A percentile compares a stretch with the other conserved stretches of the same genome.
Conservation (phyloP, 2,329 filamentous ascomycete species). For the Neonectria ditissima region DNA sequence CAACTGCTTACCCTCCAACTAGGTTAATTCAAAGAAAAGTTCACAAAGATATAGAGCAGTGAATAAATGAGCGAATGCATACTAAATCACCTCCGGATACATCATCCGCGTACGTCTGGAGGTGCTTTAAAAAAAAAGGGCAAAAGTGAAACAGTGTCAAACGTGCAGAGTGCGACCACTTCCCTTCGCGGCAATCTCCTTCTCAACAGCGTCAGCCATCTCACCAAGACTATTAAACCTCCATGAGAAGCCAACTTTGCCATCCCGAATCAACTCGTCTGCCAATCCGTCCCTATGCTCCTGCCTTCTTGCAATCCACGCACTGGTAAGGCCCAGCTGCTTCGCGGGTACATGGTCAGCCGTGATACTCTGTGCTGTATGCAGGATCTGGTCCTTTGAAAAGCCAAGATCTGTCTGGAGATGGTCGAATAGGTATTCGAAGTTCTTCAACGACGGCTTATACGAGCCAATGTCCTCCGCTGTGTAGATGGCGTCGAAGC, state of each 20-base stretch:
- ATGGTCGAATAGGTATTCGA: slow-evolving; percentile 71
- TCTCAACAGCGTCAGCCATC: slow-evolving; percentile 70
- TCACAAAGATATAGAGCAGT: no score
- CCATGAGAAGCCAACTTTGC: slow-evolving; percentile 56
- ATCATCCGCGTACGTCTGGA: neutral
- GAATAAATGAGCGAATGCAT: neutral
- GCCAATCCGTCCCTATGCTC: slow-evolving; percentile 46
- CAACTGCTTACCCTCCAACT: no score
- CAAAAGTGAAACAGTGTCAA: neutral
- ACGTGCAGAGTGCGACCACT: neutral
- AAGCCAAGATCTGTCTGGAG: slow-evolving; percentile 67
- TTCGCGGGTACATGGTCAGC: slow-evolving; percentile 76
- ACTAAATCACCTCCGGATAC: neutral
- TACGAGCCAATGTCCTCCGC: slow-evolving; percentile 79
- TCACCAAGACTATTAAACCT: slow-evolving; percentile 68
- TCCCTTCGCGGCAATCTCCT: slow-evolving; percentile 1
- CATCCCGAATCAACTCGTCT: slow-evolving; percentile 50
- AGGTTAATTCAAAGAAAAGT: no score
- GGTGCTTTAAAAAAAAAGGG: neutral
- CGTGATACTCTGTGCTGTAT: slow-evolving; percentile 75
- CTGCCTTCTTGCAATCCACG: slow-evolving; percentile 72
- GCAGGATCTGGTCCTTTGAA: slow-evolving; percentile 65
- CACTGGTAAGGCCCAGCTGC: slow-evolving; percentile 68
- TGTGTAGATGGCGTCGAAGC: slow-evolving; percentile 74
- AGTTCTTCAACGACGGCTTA: slow-evolving; percentile 75